Conservation (phyloP, 805 yeast genomes). For the Wickerhamomyces alni region DNA sequence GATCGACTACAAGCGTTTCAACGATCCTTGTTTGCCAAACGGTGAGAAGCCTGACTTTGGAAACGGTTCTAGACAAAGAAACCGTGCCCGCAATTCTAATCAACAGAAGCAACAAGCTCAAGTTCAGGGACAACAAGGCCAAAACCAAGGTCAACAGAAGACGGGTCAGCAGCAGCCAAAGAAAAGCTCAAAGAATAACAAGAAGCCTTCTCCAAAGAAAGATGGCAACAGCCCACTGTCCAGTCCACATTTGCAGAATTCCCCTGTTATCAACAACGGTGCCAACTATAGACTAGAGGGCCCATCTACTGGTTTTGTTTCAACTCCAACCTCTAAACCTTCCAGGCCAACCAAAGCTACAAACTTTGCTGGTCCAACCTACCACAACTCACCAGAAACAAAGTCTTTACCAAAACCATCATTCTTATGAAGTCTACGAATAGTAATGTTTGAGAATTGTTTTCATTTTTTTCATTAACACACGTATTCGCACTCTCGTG, state of each 20-base stretch:
- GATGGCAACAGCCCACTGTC: background rate
- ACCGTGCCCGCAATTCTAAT: background rate
- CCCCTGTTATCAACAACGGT: background rate
- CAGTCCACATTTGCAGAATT: background rate
- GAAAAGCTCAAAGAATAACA: background rate
- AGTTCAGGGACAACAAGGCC: background rate
- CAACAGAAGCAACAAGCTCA: background rate
- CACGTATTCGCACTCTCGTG: too few species aligned
- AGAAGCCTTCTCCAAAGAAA: background rate
- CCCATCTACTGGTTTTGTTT: background rate
- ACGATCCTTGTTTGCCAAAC: slow-evolving; percentile 11
- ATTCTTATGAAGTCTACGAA: slow-evolving; percentile 6
- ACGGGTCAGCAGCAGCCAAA: background rate
- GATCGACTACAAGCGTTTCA: slow-evolving; percentile 2
- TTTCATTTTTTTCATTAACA: too few species aligned
- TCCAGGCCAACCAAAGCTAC: background rate
- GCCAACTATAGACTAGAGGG: background rate
- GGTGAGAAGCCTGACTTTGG: slow-evolving; percentile 18
- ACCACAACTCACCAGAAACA: slow-evolving; percentile 9
- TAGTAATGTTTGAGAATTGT: background rate
- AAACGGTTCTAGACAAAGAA: slow-evolving; percentile 1
- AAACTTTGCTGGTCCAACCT: slow-evolving; percentile 10
- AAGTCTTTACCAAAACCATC: slow-evolving; percentile 13
- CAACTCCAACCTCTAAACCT: background rate
- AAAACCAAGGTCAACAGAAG: background rate